Conservation (phyloP, 345 rosid genomes). For the Lenwebbia sp. region DNA sequence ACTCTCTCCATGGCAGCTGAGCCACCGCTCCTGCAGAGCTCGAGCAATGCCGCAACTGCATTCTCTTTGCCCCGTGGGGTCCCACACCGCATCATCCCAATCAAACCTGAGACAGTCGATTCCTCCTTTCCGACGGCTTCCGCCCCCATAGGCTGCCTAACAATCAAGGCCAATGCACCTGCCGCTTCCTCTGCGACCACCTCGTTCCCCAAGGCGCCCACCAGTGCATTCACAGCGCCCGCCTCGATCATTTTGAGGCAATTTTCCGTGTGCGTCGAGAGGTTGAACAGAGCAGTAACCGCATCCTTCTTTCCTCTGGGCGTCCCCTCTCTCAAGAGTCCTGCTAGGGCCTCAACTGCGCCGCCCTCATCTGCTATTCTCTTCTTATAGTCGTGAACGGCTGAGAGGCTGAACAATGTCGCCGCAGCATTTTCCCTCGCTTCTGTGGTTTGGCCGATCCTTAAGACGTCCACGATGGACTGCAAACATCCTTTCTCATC, state of each 20-base stretch:
- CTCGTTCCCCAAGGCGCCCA: conserved; percentile 57
- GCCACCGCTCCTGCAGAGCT: conserved; percentile 80
- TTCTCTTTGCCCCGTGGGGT: conserved; percentile 92
- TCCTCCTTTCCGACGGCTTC: conserved; percentile 76
- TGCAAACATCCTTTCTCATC: conserved; percentile 71
- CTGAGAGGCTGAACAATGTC: conserved; percentile 81
- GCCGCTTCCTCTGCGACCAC: conserved; percentile 92
- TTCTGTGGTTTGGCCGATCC: conserved; percentile 62
- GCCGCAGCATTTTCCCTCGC: conserved; percentile 96
- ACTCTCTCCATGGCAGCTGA: conserved; percentile 59
- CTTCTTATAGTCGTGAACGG: conserved; percentile 89
- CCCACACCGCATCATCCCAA: conserved; percentile 84
- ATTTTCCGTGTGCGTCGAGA: conserved; percentile 76
- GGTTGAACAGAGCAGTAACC: conserved; percentile 78
- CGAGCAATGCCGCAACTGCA: conserved; percentile 90
- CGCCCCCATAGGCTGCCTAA: conserved; percentile 71
- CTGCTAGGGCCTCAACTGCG: conserved; percentile 69
- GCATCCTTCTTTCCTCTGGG: conserved; percentile 92
- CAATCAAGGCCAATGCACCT: conserved; percentile 77
- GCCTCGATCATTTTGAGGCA: conserved; percentile 70
- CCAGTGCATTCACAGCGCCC: conserved; percentile 65
- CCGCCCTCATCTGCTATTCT: conserved; percentile 56
- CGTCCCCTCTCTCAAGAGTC: conserved; percentile 59
- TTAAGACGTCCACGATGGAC: conserved; percentile 61
- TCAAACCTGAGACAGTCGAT: conserved; percentile 48